These are phyloP conservation scores for Zygosaccharomyces siamensis DNA, from an alignment of 805 yeast genomes.

Conservation along the genomic window DNA sequence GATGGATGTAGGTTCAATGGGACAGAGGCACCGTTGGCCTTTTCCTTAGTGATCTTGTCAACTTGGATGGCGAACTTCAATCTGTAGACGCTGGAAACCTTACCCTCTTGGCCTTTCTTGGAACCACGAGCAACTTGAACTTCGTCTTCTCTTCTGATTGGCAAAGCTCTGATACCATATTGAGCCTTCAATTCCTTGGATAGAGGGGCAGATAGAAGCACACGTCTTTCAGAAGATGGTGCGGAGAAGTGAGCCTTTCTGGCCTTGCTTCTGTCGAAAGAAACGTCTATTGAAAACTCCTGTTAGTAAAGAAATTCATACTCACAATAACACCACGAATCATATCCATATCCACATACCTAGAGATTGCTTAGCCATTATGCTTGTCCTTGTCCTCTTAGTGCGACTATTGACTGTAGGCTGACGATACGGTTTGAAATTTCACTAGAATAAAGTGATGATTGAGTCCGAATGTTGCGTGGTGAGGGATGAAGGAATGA, in stretches of 20 bases:
- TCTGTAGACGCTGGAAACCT: slow-evolving; percentile 97
- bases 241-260: slow-evolving; percentile 99
- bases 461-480: slow-evolving; percentile 6
- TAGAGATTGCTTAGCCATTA: slow-evolving; percentile 48
- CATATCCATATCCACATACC: slow-evolving; percentile 36
- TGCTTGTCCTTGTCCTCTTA: slow-evolving; percentile 18
- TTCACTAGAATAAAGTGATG: slow-evolving; percentile 4
- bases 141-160: slow-evolving; percentile 97
- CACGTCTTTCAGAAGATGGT: slow-evolving; percentile 93
- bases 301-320: slow-evolving; percentile 23
- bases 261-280: slow-evolving; percentile 98
- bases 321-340: background rate
- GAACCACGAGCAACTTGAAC: slow-evolving; percentile 97
- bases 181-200: slow-evolving; percentile 98
- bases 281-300: slow-evolving; percentile 64
- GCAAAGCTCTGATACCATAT: slow-evolving; percentile 92
- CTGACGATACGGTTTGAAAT: slow-evolving; percentile 2
- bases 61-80: slow-evolving; percentile 94
- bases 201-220: slow-evolving; percentile 94
- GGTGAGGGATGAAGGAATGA: slow-evolving; percentile 3
- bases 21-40: slow-evolving; percentile 95
- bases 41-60: slow-evolving; percentile 95
- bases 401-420: background rate
- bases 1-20: slow-evolving; percentile 98
- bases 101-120: slow-evolving; percentile 99